Conservation (phyloP, 176 grass and related monocot species). For the maize (Zea mays) region Zm-B73-REFERENCE-NAM-5.0 NC_050103.1:169331501-169332000, state of each 20-base stretch:
- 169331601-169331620: not conserved
- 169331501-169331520: slow-evolving; percentile 1
- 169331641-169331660: not conserved
- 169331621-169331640: not conserved
- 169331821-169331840: not conserved
- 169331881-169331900: not conserved
- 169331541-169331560: not conserved
- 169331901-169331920: slow-evolving; percentile 1
- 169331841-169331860: not conserved
- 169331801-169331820: slow-evolving; percentile 5
- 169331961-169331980: not conserved
- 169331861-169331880: not conserved
- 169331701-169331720: not conserved
- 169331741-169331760: not conserved
- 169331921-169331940: not conserved
- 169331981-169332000: not conserved
- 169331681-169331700: not conserved
- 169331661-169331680: not conserved
- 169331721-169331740: not conserved
- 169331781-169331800: not conserved
- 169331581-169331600: slow-evolving; percentile 3
- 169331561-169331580: not conserved
- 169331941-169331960: not conserved
- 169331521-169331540: not conserved
- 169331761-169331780: slow-evolving; percentile 17